These are phyloP conservation scores for Verbascum thapsus DNA, from an alignment of 257 asterid genomes.

Conservation along the genomic window DNA sequence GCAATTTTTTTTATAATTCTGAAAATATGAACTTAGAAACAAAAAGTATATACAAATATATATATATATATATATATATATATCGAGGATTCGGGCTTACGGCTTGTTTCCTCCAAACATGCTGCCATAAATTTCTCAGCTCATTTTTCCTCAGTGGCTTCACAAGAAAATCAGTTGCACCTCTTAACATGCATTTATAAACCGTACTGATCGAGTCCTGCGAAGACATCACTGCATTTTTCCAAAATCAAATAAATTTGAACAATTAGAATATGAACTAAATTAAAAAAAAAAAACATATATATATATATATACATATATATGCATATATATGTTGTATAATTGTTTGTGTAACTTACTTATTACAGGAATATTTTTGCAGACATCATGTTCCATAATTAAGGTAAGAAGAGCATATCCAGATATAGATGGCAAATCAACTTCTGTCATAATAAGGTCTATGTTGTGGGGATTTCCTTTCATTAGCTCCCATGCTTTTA, in stretches of 20 bases:
- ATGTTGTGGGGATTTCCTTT: constrained; percentile 62
- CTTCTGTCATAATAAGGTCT: constrained; percentile 91
- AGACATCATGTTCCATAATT: constrained; percentile 84
- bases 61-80: not conserved
- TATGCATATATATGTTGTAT: not conserved
- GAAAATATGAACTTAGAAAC: not conserved
- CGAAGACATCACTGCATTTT: constrained; percentile 86
- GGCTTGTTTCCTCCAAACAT: constrained; percentile 95
- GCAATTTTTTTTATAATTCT: not conserved
- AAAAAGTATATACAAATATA: not conserved
- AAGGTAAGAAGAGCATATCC: constrained; percentile 95
- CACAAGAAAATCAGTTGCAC: constrained; percentile 94
- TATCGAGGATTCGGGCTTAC: constrained; percentile 45
- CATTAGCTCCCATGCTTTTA: constrained; percentile 92
- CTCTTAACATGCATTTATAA: constrained; percentile 92
- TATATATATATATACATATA: too few species aligned
- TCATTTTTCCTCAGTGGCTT: constrained; percentile 91
- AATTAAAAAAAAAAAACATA: not conserved
- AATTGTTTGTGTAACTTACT: constrained; percentile 47
- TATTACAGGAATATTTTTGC: constrained; percentile 95
- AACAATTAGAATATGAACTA: not conserved
- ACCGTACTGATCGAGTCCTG: constrained; percentile 89
- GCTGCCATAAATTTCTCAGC: constrained; percentile 97
- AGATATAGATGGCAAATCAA: constrained; percentile 90
- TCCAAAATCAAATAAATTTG: constrained; percentile 1